Base-by-base conservation (phyloP, 805 yeast species). In the Dipodascus albidus region DNA sequence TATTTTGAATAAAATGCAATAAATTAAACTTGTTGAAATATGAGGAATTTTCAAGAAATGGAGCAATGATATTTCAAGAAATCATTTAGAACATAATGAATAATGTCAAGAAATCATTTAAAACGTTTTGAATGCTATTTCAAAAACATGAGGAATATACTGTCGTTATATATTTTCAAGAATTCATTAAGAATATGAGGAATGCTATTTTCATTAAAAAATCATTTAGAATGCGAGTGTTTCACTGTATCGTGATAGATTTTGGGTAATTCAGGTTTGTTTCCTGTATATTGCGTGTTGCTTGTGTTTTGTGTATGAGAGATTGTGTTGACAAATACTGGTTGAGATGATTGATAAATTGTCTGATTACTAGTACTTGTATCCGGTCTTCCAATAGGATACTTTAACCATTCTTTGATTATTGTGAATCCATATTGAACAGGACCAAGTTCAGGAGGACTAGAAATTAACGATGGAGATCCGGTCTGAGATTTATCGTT, bases 291-390 rank as follows among this genome's bases (percentile, higher is more conserved):
- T 27, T 27, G n/a, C n/a, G n/a, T n/a, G n/a, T n/a, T n/a, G n/a
- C n/a, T n/a, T n/a, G n/a, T n/a, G n/a, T n/a, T n/a, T n/a, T n/a
- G n/a, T n/a, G n/a, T n/a, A n/a, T n/a, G n/a, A n/a, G n/a, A n/a
- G n/a, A n/a, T n/a, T n/a, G n/a, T n/a, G n/a, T n/a, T n/a, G n/a
- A n/a, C n/a, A n/a, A n/a, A n/a, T n/a, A n/a, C n/a, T n/a, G n/a
- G n/a, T 31, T 31, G 38, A 31, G 38, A 31, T 6, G 17, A 38
- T 38, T 48, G 47, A 33, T 56, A 56, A 2, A 56, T 51, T 1
- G 58, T 56, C 23, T 52, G 57, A 15, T 53, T 38, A 31, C 56
- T 53, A 22, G 50, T 50, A 23, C 57, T 54, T 14, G 58, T 56
- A 21, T 21, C 56, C 2, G 58, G 58, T 15, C 58, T 51, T 9